Conservation (phyloP, 106 monocot species). For the Dendrobium huoshanense region DNA sequence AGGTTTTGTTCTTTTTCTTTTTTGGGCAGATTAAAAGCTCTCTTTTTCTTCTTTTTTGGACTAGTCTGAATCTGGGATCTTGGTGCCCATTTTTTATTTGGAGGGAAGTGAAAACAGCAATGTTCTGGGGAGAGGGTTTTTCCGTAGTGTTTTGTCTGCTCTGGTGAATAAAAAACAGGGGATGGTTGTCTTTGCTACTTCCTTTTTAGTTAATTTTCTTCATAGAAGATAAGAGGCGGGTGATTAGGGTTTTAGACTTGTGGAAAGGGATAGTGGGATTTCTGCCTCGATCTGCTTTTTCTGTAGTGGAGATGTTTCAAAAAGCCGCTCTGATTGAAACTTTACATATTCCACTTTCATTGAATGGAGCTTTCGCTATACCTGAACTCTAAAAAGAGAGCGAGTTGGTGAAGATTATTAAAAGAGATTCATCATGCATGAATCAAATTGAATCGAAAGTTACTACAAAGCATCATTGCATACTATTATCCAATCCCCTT, state of each 20-base stretch:
- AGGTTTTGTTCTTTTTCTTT: constrained; percentile 7
- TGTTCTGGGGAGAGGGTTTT: background rate
- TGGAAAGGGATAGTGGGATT: background rate
- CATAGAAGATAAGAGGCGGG: background rate
- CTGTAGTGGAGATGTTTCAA: background rate
- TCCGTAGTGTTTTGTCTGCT: constrained; percentile 5
- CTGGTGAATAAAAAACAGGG: background rate
- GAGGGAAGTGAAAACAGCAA: background rate
- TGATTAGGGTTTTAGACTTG: background rate
- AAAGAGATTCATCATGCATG: too few species aligned
- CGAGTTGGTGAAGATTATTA: background rate
- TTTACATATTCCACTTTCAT: background rate
- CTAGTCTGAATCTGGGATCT: background rate
- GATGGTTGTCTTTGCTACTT: background rate
- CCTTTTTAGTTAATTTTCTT: background rate
- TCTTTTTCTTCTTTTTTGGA: background rate
- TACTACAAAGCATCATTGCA: background rate
- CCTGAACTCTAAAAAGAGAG: background rate
- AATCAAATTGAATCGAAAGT: background rate
- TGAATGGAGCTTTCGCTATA: background rate
- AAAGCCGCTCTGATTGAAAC: background rate
- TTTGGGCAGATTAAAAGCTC: background rate
- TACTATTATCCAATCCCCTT: background rate
- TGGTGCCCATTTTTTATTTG: background rate
- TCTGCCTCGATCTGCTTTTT: background rate